These are phyloP conservation scores for Botrytis porri DNA, from an alignment of 2,329 filamentous ascomycete genomes.

Conservation along the genomic window DNA sequence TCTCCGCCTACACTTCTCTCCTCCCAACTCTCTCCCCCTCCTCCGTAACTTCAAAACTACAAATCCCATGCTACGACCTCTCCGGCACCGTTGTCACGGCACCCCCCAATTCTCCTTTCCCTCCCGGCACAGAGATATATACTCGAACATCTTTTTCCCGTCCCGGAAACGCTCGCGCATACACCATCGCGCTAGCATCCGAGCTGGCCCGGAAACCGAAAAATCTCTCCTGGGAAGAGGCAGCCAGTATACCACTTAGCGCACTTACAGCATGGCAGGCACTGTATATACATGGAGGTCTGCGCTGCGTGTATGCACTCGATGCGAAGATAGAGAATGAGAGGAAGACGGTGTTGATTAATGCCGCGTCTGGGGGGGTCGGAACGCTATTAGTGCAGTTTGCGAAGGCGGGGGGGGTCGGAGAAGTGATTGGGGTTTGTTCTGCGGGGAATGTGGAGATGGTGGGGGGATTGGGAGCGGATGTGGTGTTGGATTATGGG, in stretches of 20 bases:
- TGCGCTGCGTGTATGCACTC: not conserved
- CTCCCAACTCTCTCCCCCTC: not conserved
- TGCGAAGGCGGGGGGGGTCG: not conserved
- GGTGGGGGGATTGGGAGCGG: not conserved
- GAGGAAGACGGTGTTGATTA: not conserved
- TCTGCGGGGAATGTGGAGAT: not conserved
- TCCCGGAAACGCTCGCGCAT: conserved; percentile 9
- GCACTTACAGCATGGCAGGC: conserved; percentile 19
- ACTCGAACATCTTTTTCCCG: not conserved
- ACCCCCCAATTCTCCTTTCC: not conserved
- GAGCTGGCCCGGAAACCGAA: not conserved
- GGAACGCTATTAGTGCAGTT: not conserved
- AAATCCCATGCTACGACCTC: conserved; percentile 13
- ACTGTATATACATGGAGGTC: not conserved
- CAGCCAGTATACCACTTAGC: conserved; percentile 4
- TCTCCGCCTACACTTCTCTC: not conserved
- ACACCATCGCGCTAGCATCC: not conserved
- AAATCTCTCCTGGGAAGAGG: conserved; percentile 5
- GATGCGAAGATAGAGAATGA: not conserved
- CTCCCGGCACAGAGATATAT: not conserved
- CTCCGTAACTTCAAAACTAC: not conserved
- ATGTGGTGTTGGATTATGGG: conserved; percentile 9
- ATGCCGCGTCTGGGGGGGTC: conserved; percentile 9
- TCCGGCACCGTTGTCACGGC: not conserved
- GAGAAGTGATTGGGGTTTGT: conserved; percentile 2